Evolutionary conservation across 805 yeast species (phyloP).

Genomic region (Suhomyces emberorum): DNA sequence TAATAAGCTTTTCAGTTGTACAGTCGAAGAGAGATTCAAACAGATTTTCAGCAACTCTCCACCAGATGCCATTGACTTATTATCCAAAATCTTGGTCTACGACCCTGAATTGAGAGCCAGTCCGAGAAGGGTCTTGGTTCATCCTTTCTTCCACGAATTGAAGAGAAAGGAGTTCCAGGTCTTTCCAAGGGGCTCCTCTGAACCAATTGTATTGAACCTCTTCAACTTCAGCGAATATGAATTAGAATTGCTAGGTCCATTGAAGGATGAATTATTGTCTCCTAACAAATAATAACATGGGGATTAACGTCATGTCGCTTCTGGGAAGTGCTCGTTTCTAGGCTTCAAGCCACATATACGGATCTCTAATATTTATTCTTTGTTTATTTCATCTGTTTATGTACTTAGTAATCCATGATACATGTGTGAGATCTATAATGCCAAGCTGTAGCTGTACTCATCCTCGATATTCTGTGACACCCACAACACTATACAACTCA

Average conservation of each 20-base stretch:
- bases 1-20: constrained; percentile 57
- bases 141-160: constrained; percentile 85
- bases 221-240: constrained; percentile 74
- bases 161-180: constrained; percentile 54
- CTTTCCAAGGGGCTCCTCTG: constrained; percentile 51
- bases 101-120: constrained; percentile 82
- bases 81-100: constrained; percentile 79
- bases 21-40: constrained; percentile 46
- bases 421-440: constrained; percentile 41
- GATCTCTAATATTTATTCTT: constrained; percentile 2
- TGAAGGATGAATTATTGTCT: constrained; percentile 28
- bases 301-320: background rate
- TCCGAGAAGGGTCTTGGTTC: constrained; percentile 80
- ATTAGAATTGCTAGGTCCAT: constrained; percentile 45
- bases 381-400: constrained; percentile 2
- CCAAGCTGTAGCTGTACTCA: constrained; percentile 89
- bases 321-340: constrained; percentile 1
- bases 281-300: constrained; percentile 2
- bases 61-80: constrained; percentile 79
- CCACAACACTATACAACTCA: constrained; percentile 90
- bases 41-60: constrained; percentile 65
- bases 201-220: constrained; percentile 43
- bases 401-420: constrained; percentile 1
- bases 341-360: background rate
- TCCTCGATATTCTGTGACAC: constrained; percentile 93